Conservation (phyloP, 2,329 filamentous ascomycete genomes). For the Hawksworthiomyces lignivorus region DNA sequence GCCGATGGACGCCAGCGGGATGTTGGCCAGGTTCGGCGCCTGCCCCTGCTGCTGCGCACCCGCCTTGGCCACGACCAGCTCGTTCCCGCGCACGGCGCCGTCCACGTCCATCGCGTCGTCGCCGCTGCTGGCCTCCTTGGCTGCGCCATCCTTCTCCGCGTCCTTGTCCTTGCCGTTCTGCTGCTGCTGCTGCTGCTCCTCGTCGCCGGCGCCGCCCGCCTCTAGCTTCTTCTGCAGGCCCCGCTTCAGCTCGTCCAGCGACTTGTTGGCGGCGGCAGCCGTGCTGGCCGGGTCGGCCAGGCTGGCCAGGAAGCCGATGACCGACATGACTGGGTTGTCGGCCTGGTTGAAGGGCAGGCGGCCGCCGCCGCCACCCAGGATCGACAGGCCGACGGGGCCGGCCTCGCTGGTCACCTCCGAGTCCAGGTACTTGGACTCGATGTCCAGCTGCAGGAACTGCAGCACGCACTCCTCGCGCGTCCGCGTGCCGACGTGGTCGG, state of each 20-base stretch:
- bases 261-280: slow-evolving; percentile 81
- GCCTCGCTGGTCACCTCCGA: slow-evolving; percentile 51
- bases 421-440: slow-evolving; percentile 94
- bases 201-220: slow-evolving; percentile 27
- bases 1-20: slow-evolving; percentile 79
- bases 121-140: too few relatives aligned
- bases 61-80: slow-evolving; percentile 33
- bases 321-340: slow-evolving; percentile 94
- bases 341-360: slow-evolving; percentile 84
- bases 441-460: slow-evolving; percentile 92
- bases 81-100: slow-evolving; percentile 36
- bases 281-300: slow-evolving; percentile 85
- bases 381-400: slow-evolving; percentile 49
- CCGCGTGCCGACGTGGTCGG: slow-evolving; percentile 84
- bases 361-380: slow-evolving; percentile 67
- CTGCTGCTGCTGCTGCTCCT: slow-evolving; percentile 31
- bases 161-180: slow-evolving; percentile 52
- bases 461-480: slow-evolving; percentile 94
- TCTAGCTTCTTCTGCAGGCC: slow-evolving; percentile 74
- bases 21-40: slow-evolving; percentile 60
- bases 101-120: slow-evolving; percentile 63
- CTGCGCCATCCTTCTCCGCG: slow-evolving; percentile 44
- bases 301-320: slow-evolving; percentile 87
- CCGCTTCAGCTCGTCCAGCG: slow-evolving; percentile 77
- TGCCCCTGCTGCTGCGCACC: too few relatives aligned